Percentiles rank a stretch among this genome's conserved stretches.
Evolutionary conservation across 371 early-diverging fungal genomes (phyloP).

Genomic region (Haplosporangium sp.): DNA sequence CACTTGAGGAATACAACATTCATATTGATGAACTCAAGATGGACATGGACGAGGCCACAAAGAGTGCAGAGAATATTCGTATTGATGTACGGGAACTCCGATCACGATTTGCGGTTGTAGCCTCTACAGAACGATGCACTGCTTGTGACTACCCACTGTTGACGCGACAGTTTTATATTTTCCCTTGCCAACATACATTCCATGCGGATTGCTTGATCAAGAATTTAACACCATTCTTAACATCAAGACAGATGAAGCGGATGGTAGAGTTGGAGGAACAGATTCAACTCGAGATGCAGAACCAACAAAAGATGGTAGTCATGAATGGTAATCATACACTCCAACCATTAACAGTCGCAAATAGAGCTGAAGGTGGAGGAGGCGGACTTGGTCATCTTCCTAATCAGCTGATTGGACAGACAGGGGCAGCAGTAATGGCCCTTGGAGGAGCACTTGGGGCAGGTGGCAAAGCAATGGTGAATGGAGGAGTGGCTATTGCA

Average conservation of each 20-base stretch:
- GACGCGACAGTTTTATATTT: conserved; percentile 90
- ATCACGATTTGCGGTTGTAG: conserved; percentile 81
- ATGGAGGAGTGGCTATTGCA: conserved; percentile 51
- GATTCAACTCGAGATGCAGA: conserved; percentile 61
- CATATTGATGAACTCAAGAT: conserved; percentile 83
- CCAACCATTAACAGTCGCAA: conserved; percentile 16
- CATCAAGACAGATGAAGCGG: conserved; percentile 55
- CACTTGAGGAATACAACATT: conserved; percentile 87
- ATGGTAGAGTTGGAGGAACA: conserved; percentile 69
- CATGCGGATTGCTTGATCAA: conserved; percentile 90
- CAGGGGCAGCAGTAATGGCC: conserved; percentile 53
- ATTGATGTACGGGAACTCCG: conserved; percentile 82
- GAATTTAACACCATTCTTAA: conserved; percentile 60
- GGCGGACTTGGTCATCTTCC: conserved; percentile 31
- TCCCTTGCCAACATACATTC: conserved; percentile 95
- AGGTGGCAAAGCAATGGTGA: conserved; percentile 51
- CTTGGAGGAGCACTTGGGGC: conserved; percentile 54
- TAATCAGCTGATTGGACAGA: conserved; percentile 35
- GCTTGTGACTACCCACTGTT: conserved; percentile 82
- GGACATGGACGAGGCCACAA: conserved; percentile 93
- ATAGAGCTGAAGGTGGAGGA: not conserved
- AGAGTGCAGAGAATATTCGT: conserved; percentile 86
- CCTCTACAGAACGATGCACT: conserved; percentile 84
- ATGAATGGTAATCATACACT: conserved; percentile 25
- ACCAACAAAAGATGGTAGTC: conserved; percentile 46